Evolutionary conservation across 2,329 filamentous ascomycete species (phyloP).

Genomic region (Neocucurbitaria cava): DNA sequence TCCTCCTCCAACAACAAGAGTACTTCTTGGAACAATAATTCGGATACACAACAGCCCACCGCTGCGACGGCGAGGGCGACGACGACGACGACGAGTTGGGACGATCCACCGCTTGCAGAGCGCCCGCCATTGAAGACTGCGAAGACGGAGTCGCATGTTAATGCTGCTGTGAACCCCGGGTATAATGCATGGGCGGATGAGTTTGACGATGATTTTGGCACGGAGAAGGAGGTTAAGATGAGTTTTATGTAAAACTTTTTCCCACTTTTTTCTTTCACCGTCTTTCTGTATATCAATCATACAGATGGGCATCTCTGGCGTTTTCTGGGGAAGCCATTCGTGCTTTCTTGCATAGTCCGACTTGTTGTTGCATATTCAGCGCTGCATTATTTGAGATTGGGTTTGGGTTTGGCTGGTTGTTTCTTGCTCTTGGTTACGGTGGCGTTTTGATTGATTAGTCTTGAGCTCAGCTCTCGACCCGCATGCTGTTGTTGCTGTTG

Average conservation of each 20-base stretch:
- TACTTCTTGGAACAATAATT: no score
- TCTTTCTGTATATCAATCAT: not conserved
- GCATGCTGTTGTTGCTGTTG: no score
- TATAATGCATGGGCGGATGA: slow-evolving; percentile 58
- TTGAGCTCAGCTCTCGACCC: no score
- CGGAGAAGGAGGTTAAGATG: slow-evolving; percentile 58
- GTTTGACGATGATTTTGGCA: slow-evolving; percentile 55
- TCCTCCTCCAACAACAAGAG: not conserved
- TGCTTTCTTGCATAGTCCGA: not conserved
- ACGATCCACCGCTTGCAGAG: slow-evolving; percentile 24
- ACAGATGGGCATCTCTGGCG: not conserved
- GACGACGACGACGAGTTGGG: slow-evolving; percentile 16
- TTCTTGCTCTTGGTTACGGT: not conserved
- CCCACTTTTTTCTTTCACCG: not conserved
- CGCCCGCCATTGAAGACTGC: slow-evolving; percentile 38
- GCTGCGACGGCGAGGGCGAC: no score
- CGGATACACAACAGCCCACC: not conserved
- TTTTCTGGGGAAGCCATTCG: not conserved
- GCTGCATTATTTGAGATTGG: not conserved
- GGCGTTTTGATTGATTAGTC: not conserved
- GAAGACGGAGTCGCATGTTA: slow-evolving; percentile 30
- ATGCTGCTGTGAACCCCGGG: slow-evolving; percentile 25
- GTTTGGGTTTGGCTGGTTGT: not conserved
- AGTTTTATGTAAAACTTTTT: slow-evolving; percentile 47
- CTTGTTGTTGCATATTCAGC: not conserved